A percentile compares a stretch with the other conserved stretches of the same genome.
Evolutionary conservation across 495 filamentous ascomycete species (phyloP).

Genomic region (Annulohypoxylon nitens): DNA sequence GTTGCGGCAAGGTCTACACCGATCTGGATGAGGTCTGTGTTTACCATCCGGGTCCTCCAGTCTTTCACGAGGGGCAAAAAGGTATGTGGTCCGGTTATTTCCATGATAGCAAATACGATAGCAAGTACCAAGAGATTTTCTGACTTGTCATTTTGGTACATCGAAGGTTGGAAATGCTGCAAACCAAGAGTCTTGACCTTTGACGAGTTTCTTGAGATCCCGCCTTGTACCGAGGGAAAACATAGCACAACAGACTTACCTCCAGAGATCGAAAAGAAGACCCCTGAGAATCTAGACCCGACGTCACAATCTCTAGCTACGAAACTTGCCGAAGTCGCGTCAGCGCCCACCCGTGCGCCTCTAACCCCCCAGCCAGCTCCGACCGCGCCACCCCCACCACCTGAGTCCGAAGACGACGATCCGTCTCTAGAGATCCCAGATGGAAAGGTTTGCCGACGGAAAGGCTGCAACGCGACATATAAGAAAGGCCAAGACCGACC

Average conservation of each 20-base stretch:
- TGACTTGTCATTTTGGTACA: conserved; percentile 1
- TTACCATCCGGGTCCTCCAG: conserved; percentile 93
- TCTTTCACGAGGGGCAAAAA: conserved; percentile 99
- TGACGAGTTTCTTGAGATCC: conserved; percentile 95
- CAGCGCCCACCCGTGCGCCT: conserved; percentile 63
- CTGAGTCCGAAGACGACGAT: conserved; percentile 92
- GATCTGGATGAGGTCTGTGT: conserved; percentile 87
- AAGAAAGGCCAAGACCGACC: conserved; percentile 65
- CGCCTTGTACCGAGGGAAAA: conserved; percentile 93
- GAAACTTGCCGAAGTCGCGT: conserved; percentile 53
- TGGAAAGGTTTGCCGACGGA: conserved; percentile 81
- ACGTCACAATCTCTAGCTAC: conserved; percentile 51
- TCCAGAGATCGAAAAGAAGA: conserved; percentile 67
- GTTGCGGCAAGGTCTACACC: conserved; percentile 89
- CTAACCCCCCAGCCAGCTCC: conserved; percentile 67
- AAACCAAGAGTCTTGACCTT: conserved; percentile 98
- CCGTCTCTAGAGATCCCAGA: conserved; percentile 74
- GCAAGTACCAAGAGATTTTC: conserved; percentile 7
- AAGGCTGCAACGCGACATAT: conserved; percentile 76
- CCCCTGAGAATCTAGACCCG: conserved; percentile 38
- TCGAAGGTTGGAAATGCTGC: conserved; percentile 99
- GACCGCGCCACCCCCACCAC: conserved; percentile 72
- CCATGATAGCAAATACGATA: neutral
- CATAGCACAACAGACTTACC: conserved; percentile 86
- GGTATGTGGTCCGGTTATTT: conserved; percentile 67